Evolutionary conservation across 345 rosid species (phyloP), one percentile per base, ranked within the genome.

Genomic region (Noccaea caerulescens): DNA sequence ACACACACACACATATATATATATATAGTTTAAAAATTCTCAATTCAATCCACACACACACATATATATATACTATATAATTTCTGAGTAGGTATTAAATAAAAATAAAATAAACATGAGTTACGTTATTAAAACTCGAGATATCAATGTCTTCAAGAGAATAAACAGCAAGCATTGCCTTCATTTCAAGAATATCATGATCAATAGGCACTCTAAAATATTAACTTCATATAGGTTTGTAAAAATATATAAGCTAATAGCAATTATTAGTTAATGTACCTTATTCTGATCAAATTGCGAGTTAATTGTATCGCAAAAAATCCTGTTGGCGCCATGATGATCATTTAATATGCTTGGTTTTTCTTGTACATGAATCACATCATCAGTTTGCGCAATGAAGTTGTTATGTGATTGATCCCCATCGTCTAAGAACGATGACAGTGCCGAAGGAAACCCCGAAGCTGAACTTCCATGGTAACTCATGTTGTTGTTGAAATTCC

Each of bases 91-190:
- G 13, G 30, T 36, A 14, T 3, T 33, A 14, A 43, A 52, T 8
- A 30, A 59, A 54, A 52, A 5, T 25, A 39, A 45, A 52, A 23
- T 45, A 33, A 10, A 56, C 71, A 47, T 71, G 8, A 47, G 72
- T 73, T 65, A 66, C 66, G 10, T 65, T 13, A 50, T 60, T 36
- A 41, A 58, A 18, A 32, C 18, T 38, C 67, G 41, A 41, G 20
- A 34, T 11, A 58, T 1, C 13, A n/a, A 10, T 20, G 71, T 34
- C 58, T 36, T 57, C 52, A 65, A 16, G 18, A 46, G 58, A 51
- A 16, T 7, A 10, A 27, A 27, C 30, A 27, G 30, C 30, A 27
- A 27, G 30, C 30, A 27, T 27, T 27, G 30, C 4, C 3, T 27
- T 27, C 30, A 27, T 27, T 27, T 27, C 4, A 27, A 27, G 30